Percentiles rank a stretch among this genome's conserved stretches.
Conservation (phyloP, 805 yeast genomes). For the Myxozyma melibiosi region DNA sequence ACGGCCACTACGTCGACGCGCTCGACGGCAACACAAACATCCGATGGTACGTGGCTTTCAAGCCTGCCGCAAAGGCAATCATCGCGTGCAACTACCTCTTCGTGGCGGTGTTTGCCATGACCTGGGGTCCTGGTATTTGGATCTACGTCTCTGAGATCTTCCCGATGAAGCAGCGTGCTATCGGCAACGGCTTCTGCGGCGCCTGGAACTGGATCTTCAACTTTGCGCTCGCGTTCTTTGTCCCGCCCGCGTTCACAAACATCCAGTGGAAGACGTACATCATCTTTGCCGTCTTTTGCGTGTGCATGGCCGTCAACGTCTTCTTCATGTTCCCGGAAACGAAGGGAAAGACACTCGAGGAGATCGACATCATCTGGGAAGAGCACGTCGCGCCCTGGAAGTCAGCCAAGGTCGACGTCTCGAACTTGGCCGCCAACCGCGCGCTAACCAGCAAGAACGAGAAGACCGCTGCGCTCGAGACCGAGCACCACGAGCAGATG, state of each 20-base stretch:
- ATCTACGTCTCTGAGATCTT: slow-evolving; percentile 19
- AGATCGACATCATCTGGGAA: slow-evolving; percentile 40
- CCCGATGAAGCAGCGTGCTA: slow-evolving; percentile 12
- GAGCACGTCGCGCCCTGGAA: not conserved
- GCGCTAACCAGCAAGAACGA: too few species aligned
- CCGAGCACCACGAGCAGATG: too few species aligned
- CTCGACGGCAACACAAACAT: slow-evolving; percentile 32
- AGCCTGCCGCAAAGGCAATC: slow-evolving; percentile 47
- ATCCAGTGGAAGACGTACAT: slow-evolving; percentile 43
- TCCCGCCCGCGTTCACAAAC: slow-evolving; percentile 46
- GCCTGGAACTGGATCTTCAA: slow-evolving; percentile 24
- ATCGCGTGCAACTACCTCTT: slow-evolving; percentile 57
- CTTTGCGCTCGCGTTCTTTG: slow-evolving; percentile 42
- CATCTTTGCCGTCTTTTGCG: slow-evolving; percentile 58
- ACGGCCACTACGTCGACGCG: slow-evolving; percentile 30
- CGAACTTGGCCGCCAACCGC: too few species aligned
- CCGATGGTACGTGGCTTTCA: slow-evolving; percentile 28
- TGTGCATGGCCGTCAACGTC: slow-evolving; percentile 41
- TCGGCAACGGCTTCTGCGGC: slow-evolving; percentile 11
- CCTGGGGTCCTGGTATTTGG: slow-evolving; percentile 51
- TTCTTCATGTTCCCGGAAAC: slow-evolving; percentile 49
- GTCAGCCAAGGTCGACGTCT: too few species aligned
- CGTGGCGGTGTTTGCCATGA: slow-evolving; percentile 55
- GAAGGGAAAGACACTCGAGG: slow-evolving; percentile 49
- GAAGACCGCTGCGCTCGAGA: too few species aligned